Base-by-base conservation (phyloP, 345 rosid genomes). In the Cardamine occulta region DNA sequence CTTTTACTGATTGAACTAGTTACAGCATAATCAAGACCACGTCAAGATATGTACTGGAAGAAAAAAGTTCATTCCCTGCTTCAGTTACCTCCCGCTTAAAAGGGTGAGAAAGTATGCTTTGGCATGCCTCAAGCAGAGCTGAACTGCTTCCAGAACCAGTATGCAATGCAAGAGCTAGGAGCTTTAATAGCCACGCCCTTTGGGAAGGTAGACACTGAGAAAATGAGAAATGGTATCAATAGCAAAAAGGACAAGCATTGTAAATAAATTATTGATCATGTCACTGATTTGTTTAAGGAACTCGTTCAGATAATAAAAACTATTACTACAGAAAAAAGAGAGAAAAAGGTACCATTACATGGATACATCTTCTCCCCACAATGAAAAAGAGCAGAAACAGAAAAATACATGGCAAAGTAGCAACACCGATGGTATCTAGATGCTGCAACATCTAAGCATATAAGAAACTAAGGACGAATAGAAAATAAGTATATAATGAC, bases 111-210 rank as follows among this genome's bases (percentile, higher is more conserved):
- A 91, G 88, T 78, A 90, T 91, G 75, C 73, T 82, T 80, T 82
- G 88, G 53, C 95, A 86, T 54, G 91, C 81, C 78, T 89, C 98
- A 77, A 81, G 82, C 70, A 91, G 96, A 67, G 75, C 63, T 31
- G 89, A 75, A 76, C 85, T 81, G 59, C 79, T 83, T 65, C 74
- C 78, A 82, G 84, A 86, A 68, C 91, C 91, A 82, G 85, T 81
- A 81, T 91, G 96, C 85, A 94, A 79, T 67, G 89, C 96, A 78
- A 88, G 66, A 74, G 95, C 95, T 76, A 94, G 86, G 74, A 94
- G 96, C 85, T 94, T 91, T 82, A 91, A 76, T 26, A 94, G 85
- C 98, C 98, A 94, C 31, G 98, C 96, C 82, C 96, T 88, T 97
- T 93, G 78, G 13, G 13, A 60, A 76, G 56, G 56, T 66, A 62